Conservation (phyloP, 768 basidiomycete genomes). For the Termitomyces sp. region DNA sequence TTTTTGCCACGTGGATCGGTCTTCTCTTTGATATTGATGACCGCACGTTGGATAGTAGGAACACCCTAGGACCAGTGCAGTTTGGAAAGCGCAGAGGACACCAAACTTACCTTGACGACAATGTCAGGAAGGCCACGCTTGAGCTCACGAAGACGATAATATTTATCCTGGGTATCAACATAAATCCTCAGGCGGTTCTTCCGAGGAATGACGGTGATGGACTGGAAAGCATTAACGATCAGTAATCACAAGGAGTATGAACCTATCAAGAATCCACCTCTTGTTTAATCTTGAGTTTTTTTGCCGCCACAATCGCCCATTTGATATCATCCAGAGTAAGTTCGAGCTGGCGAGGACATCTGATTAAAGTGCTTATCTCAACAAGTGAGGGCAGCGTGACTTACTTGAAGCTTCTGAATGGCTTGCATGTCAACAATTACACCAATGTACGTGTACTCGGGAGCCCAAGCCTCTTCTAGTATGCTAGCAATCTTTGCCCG, state of each 20-base stretch:
- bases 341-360: constrained; percentile 58
- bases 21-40: constrained; percentile 95
- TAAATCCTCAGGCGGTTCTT: constrained; percentile 77
- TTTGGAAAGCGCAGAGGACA: background rate
- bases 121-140: constrained; percentile 81
- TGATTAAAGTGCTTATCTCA: background rate
- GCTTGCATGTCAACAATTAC: constrained; percentile 88
- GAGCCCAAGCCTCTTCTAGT: constrained; percentile 94
- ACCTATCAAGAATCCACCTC: constrained; percentile 42
- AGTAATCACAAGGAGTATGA: background rate
- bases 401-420: constrained; percentile 82
- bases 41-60: constrained; percentile 80
- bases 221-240: constrained; percentile 31
- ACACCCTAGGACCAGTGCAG: constrained; percentile 55
- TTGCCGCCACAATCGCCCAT: constrained; percentile 80
- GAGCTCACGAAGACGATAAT: constrained; percentile 78
- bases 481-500: constrained; percentile 73
- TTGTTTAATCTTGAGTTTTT: constrained; percentile 90
- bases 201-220: constrained; percentile 71
- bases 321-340: constrained; percentile 90
- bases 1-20: constrained; percentile 75
- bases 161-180: constrained; percentile 72
- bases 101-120: constrained; percentile 72
- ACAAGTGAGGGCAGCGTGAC: constrained; percentile 5
- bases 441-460: constrained; percentile 88